These are phyloP conservation scores for Colletotrichum liriopes DNA, from an alignment of 2,329 filamentous ascomycete species.

Conservation along the genomic window DNA sequence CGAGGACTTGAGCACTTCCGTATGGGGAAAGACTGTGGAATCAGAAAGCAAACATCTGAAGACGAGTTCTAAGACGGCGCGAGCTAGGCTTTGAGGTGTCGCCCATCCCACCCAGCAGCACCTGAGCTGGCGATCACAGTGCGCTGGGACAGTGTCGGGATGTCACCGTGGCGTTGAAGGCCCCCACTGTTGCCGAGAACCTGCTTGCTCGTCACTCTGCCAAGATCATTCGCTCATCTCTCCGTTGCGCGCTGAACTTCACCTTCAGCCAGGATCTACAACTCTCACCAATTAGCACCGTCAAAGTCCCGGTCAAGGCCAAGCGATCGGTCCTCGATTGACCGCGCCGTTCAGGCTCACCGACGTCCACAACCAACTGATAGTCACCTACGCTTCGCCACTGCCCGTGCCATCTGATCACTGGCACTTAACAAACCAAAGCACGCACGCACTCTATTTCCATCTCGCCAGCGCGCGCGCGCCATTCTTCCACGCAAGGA, in stretches of 20 bases:
- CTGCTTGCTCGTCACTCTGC: not conserved
- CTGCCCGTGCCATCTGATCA: conserved; percentile 11
- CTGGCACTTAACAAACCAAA: not conserved
- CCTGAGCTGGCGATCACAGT: conserved; percentile 21
- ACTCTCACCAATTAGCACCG: not conserved
- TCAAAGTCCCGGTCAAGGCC: not conserved
- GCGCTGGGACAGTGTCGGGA: conserved; percentile 11
- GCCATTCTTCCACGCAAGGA: not conserved
- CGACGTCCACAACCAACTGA: not conserved
- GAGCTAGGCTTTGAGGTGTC: not conserved
- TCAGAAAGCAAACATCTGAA: not conserved
- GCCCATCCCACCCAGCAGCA: not conserved
- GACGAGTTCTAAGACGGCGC: not conserved
- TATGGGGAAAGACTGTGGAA: not conserved
- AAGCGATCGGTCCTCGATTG: not conserved
- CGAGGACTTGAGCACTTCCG: not conserved
- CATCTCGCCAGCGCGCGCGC: not conserved
- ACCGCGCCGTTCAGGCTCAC: not conserved
- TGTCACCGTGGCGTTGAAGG: not conserved
- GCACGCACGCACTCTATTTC: not conserved
- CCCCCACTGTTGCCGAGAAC: not conserved
- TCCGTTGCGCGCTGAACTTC: conserved; percentile 3
- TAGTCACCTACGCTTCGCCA: not conserved
- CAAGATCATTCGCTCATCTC: not conserved
- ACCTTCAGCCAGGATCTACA: not conserved